Conservation (phyloP, 768 basidiomycete genomes). For the Cantharellus cinnabarinus region DNA sequence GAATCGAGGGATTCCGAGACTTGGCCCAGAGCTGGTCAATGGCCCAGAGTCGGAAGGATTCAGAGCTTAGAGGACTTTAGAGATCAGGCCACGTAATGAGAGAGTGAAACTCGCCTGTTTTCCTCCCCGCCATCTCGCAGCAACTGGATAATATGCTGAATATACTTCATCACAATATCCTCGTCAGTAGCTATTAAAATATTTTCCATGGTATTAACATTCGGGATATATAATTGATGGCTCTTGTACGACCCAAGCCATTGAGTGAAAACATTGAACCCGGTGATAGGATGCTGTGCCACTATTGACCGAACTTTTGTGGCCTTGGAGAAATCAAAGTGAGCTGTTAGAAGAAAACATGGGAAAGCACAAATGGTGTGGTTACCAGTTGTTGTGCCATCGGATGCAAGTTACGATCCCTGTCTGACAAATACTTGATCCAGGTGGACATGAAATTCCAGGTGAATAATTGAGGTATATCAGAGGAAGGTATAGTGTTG, state of each 20-base stretch:
- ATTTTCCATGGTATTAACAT: constrained; percentile 78
- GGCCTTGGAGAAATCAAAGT: constrained; percentile 25
- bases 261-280: constrained; percentile 69
- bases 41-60: constrained; percentile 47
- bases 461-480: constrained; percentile 75
- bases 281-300: constrained; percentile 52
- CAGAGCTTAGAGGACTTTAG: constrained; percentile 7
- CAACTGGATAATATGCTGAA: constrained; percentile 46
- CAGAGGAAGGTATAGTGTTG: constrained; percentile 37
- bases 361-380: background rate
- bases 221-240: constrained; percentile 81
- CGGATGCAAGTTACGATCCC: constrained; percentile 78
- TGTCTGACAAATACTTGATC: constrained; percentile 85
- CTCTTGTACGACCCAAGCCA: constrained; percentile 67
- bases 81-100: constrained; percentile 8
- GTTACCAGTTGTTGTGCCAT: constrained; percentile 66
- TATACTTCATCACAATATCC: constrained; percentile 58
- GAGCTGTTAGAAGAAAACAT: constrained; percentile 1
- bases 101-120: background rate
- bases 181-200: constrained; percentile 55
- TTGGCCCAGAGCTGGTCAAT: constrained; percentile 67
- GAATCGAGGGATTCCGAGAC: constrained; percentile 57
- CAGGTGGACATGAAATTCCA: constrained; percentile 91
- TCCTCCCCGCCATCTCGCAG: constrained; percentile 27
- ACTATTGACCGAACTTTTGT: constrained; percentile 56